These are phyloP conservation scores for Xanthoconium stramineum DNA, from an alignment of 768 basidiomycete genomes.

Conservation along the genomic window DNA sequence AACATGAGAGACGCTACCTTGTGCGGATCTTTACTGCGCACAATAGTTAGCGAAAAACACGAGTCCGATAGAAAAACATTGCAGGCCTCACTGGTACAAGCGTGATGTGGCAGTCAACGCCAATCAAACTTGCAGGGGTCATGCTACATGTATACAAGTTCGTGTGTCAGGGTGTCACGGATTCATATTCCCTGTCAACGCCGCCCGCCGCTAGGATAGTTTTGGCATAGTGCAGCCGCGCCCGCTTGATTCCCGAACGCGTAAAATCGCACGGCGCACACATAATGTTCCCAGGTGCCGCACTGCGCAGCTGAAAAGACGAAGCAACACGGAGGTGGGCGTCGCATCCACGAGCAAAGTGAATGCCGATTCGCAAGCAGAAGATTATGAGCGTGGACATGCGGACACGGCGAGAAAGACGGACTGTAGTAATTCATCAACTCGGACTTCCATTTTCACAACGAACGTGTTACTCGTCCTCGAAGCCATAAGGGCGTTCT, in stretches of 20 bases:
- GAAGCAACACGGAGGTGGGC: conserved; percentile 84
- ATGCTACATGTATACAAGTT: conserved; percentile 84
- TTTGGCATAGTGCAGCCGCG: conserved; percentile 82
- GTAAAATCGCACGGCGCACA: conserved; percentile 81
- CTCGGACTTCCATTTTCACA: conserved; percentile 71
- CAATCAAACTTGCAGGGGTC: conserved; percentile 88
- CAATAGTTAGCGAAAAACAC: not conserved
- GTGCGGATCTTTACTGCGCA: conserved; percentile 74
- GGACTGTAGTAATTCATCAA: conserved; percentile 64
- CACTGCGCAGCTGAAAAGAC: conserved; percentile 67
- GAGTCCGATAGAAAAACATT: no score
- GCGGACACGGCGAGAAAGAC: conserved; percentile 28
- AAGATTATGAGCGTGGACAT: not conserved
- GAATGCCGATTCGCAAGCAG: not conserved
- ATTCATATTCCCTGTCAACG: conserved; percentile 46
- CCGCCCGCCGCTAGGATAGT: conserved; percentile 71
- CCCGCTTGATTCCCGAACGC: conserved; percentile 72
- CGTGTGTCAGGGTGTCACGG: conserved; percentile 92
- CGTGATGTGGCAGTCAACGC: conserved; percentile 86
- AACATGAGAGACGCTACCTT: conserved; percentile 46
- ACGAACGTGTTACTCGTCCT: conserved; percentile 36
- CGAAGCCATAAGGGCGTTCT: conserved; percentile 36
- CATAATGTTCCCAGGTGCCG: conserved; percentile 63
- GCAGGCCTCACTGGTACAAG: conserved; percentile 75
- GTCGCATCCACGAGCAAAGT: not conserved